Evolutionary conservation across 2,329 filamentous ascomycete genomes (phyloP), one percentile per base, ranked within the genome.

Genomic region (Talaromyces sp.): DNA sequence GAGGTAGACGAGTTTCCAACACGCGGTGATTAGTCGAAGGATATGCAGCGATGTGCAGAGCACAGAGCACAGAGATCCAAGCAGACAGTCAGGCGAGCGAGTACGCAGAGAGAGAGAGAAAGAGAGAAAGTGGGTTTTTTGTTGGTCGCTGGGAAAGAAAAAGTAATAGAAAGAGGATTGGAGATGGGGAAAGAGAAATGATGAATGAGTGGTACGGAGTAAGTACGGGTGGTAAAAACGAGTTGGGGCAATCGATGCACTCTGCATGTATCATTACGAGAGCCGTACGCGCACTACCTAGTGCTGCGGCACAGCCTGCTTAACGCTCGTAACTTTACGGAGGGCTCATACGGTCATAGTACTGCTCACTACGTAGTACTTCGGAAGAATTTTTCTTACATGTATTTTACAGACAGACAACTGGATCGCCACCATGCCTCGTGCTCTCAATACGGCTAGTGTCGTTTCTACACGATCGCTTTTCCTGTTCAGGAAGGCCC

Each of bases 1-100:
- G 47, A 41, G 56, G 39, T 10, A 27, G 63, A 60, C 22, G 31
- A 43, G 39, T 59, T 31, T 27, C 35, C 24, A 31, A 49, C 24
- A 22, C 35, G 41, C 41, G 31, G 19, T 7, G 19, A 16, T 8
- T 35, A 35, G 59, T 49, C 27, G 43, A 19, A 50, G 59, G 45
- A 37, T 47, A 39, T 45, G 59, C 41, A 50, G 52, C 52, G 52
- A 56, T 39, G 52, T 56, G 33, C 52, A 37, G 8, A 37, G 52
- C 33, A 11, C 52, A 56, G 33, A 37, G 52, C 33, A 11, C 52
- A 56, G 33, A 37, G 52, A 56, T 39, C 52, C 52, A 39, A 56
- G 52, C 52, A 37, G 31, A 37, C 50, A 19, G 16, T 4, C 14
- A 19, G 27, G 52, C 52, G n/a, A 14, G 52, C 33, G 33, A 56